A percentile compares a stretch with the other conserved stretches of the same genome.
These are phyloP conservation scores for Komagataella pastoris DNA, from an alignment of 805 yeast genomes.

Conservation along the genomic window DNA sequence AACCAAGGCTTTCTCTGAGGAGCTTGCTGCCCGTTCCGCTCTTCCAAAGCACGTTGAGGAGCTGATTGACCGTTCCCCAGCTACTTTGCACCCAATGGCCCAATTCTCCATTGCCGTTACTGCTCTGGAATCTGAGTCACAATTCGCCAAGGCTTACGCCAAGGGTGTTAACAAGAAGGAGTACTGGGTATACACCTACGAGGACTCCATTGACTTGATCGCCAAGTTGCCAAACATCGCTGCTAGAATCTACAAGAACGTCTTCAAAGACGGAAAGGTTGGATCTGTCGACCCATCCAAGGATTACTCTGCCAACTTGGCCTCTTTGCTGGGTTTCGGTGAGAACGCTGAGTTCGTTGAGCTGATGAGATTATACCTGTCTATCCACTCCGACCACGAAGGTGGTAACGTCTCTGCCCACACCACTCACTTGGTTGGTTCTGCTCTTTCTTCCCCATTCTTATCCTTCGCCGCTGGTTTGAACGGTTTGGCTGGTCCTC, in stretches of 20 bases:
- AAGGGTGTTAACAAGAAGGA: constrained; percentile 71
- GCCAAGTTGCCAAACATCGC: constrained; percentile 78
- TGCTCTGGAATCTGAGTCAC: constrained; percentile 73
- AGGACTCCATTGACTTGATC: constrained; percentile 66
- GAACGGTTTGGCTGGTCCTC: constrained; percentile 80
- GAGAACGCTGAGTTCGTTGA: constrained; percentile 58
- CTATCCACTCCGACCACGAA: constrained; percentile 81
- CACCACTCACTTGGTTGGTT: constrained; percentile 77
- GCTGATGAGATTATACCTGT: constrained; percentile 67
- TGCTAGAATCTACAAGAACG: constrained; percentile 73
- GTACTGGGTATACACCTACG: constrained; percentile 76
- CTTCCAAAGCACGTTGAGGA: constrained; percentile 70
- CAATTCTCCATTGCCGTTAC: constrained; percentile 76
- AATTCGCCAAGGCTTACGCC: constrained; percentile 77
- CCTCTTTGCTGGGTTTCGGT: constrained; percentile 47
- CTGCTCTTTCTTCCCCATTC: constrained; percentile 70
- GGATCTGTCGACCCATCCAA: constrained; percentile 31
- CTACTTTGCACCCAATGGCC: constrained; percentile 79
- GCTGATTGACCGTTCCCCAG: constrained; percentile 61
- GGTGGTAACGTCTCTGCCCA: constrained; percentile 87
- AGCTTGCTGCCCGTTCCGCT: constrained; percentile 66
- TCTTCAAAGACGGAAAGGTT: constrained; percentile 70
- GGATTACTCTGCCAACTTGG: constrained; percentile 56
- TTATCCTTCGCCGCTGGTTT: constrained; percentile 71
- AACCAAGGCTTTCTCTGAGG: constrained; percentile 58